Evolutionary conservation across 768 basidiomycete genomes (phyloP), one percentile per base, ranked within the genome.

Genomic region (Suillus ampliporus): DNA sequence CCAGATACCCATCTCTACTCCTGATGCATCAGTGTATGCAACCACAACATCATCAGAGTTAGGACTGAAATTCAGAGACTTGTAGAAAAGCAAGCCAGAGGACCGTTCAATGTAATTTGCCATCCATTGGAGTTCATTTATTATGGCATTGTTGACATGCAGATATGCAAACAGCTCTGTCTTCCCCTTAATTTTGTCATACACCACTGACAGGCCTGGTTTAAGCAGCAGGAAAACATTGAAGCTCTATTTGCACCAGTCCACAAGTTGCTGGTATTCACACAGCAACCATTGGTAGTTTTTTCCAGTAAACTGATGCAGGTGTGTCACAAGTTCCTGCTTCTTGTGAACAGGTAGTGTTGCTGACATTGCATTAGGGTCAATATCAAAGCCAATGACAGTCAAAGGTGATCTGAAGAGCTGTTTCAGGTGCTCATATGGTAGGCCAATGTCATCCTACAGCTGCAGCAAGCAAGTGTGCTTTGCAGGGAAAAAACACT

Each of bases 221-320:
- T 69, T 63, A 0, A 82, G 66, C 0, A 75, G 66, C 0, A 79
- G 80, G 51, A 67, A 79, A 23, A 76, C 73, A 56, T 82, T 82
- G 26, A 83, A 67, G 0, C 67, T 60, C 80, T 80, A 82, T 52
- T 82, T 81, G 17, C 74, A 21, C 76, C 77, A 81, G 0, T 81
- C 80, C 0, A 71, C 72, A 0, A 82, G 58, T 1, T 48, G 53
- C 60, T 76, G 70, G 57, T 67, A 80, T 9, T 69, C 44, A 0
- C 60, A 46, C 0, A 77, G 66, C 6, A 37, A 61, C 48, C 54
- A 47, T 0, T 67, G 64, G 10, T 44, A 4, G 9, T 19, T 3
- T 10, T 14, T 19, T 0, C 1, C 28, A 2, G 40, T 6, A 8
- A 58, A 58, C 0, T 13, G 6, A 17, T 5, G 23, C n/a, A 58